Evolutionary conservation across 164 flowering plant genomes (phyloP), one percentile per base, ranked within the genome.

Genomic region (Litsea cubeba): DNA sequence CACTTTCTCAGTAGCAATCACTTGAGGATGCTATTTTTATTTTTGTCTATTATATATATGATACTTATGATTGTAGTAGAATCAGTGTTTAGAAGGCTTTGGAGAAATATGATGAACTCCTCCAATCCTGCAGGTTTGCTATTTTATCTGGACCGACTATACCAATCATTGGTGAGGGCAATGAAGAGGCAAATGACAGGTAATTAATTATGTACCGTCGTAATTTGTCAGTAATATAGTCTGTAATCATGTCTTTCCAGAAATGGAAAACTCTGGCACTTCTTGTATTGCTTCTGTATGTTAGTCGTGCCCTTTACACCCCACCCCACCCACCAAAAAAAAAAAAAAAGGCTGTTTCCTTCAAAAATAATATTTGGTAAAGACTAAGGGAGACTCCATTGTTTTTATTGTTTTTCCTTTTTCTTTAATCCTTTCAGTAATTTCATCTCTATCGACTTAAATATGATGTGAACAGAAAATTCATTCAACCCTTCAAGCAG

Each of bases 121-220:
- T 70, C 28, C 25, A 57, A 15, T 69, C 51, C 66, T 83, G 81
- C 87, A 95, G 99, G 87, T 91, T 91, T 86, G 97, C 99, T 80
- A 87, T 95, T 69, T 83, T 95, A 78, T 90, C 95, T 74, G 98
- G 98, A 72, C 99, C 99, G 71, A 93, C 99, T 68, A 93, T 93
- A 74, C 99, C 99, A 60, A 95, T 95, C 74, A 92, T 95, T 78
- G 99, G 99, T 49, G 99, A 95, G 83, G 99, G 98, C 49, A 82
- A 89, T 72, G 95, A 92, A 79, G 97, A 95, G 85, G 97, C 98
- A 73, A 95, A 95, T 90, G 99, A 95, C 81, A 90, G 94, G 99
- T 93, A 84, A 71, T 14, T 28, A 5, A 14, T 50, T 54, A 50
- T 20, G n/a, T 54, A 3, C 60, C 0, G 0, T 54, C n/a, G 5